Percentiles rank a stretch among this genome's conserved stretches.
Evolutionary conservation across 306 rosid genomes (phyloP).

Genomic region (Cyamopsis tetragonoloba): DNA sequence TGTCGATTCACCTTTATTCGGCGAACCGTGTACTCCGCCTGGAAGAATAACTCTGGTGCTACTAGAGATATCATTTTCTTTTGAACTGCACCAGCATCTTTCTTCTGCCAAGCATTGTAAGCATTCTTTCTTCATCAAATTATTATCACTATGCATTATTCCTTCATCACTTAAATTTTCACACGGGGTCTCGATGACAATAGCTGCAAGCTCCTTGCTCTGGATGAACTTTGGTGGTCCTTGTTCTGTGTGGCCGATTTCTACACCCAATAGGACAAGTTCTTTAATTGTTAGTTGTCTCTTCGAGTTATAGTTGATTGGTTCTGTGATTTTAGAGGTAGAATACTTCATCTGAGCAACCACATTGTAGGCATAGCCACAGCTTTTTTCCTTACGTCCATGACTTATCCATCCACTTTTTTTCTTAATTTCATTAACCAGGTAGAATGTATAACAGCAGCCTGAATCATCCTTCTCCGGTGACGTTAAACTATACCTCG

Average conservation of each 20-base stretch:
- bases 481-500: constrained; percentile 46
- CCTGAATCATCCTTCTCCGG: constrained; percentile 60
- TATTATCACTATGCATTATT: constrained; percentile 17
- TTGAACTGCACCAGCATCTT: constrained; percentile 31
- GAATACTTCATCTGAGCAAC: constrained; percentile 75
- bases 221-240: constrained; percentile 40
- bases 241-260: constrained; percentile 48
- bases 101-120: constrained; percentile 37
- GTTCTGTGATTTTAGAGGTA: constrained; percentile 37
- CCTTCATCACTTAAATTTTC: constrained; percentile 32
- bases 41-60: constrained; percentile 63
- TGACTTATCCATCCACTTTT: constrained; percentile 74
- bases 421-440: constrained; percentile 75
- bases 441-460: constrained; percentile 63
- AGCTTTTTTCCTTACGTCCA: constrained; percentile 56
- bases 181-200: constrained; percentile 50
- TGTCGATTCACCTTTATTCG: constrained; percentile 73
- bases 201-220: constrained; percentile 71
- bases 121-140: constrained; percentile 32
- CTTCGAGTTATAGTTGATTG: constrained; percentile 26
- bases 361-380: constrained; percentile 59
- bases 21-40: constrained; percentile 72
- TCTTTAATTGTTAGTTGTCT: constrained; percentile 38
- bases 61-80: constrained; percentile 23
- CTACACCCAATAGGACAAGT: constrained; percentile 58